phyloP scores from a whole-genome alignment of 176 grass and related monocot species.

The Bonia amplexicaulis region DNA sequence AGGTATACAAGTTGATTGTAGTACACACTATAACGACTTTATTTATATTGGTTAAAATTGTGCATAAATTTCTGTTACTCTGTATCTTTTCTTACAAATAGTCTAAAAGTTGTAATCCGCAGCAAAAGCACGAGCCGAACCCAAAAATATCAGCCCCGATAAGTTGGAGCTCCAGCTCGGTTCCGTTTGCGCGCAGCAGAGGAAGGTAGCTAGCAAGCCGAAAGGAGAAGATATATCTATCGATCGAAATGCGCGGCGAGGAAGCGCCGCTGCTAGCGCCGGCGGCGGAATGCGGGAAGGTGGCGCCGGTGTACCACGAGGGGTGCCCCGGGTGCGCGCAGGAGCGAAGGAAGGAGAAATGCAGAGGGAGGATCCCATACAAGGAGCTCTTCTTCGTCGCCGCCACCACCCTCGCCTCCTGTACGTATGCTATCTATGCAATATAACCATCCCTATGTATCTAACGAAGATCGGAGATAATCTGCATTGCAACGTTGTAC shows the following conservation, averaged over 20 bases:
- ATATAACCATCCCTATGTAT: neutral
- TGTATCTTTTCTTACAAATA: accelerated
- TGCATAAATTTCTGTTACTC: accelerated
- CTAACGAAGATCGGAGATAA: too few species aligned
- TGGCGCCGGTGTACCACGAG: neutral
- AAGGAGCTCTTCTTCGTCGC: conserved; percentile 61
- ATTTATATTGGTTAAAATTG: too few species aligned
- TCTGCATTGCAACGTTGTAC: neutral
- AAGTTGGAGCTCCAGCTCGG: neutral
- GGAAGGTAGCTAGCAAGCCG: neutral
- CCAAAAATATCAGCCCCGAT: too few species aligned
- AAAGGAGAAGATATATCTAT: neutral
- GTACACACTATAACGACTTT: too few species aligned
- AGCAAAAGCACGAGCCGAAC: too few species aligned
- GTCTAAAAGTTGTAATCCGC: too few species aligned
- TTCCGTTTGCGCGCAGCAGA: neutral
- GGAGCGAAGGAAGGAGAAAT: conserved; percentile 37
- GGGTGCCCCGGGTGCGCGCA: conserved; percentile 61
- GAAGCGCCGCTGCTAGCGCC: neutral
- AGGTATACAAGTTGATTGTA: too few species aligned
- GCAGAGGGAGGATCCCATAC: conserved; percentile 47
- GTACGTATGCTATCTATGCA: neutral
- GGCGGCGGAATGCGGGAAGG: too few species aligned
- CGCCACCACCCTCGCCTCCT: conserved; percentile 42
- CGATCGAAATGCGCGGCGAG: neutral